Base-by-base conservation (phyloP, 2,329 filamentous ascomycete species). In the Ceratocystis harringtonii region DNA sequence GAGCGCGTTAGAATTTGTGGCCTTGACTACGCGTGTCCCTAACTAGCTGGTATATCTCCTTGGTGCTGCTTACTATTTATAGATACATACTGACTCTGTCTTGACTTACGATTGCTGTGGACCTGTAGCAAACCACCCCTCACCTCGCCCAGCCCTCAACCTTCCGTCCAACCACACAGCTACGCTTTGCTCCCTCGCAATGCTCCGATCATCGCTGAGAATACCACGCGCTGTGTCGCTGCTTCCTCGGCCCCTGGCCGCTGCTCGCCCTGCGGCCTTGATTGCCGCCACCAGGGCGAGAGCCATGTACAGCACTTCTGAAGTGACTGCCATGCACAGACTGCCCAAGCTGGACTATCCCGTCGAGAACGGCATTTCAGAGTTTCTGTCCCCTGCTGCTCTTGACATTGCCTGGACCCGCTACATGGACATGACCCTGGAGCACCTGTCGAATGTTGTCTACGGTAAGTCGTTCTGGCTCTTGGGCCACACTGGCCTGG, bases 371-470 rank as follows among this genome's bases (percentile, higher is more conserved):
- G 82, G 80, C 67, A 79, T 96, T 5, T 81, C 84, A n/a, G 83
- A 84, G 15, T 80, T 97, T 68, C 79, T 96, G 73, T 85, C 85
- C 36, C 74, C 80, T 1, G 78, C 81, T 62, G 89, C 83, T 65
- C 95, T 89, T 75, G 77, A 87, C 65, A 81, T 89, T 65, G 86
- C 91, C 62, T 99, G 90, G 86, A 86, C 81, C 43, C 80, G 91
- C 72, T 95, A 96, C 77, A 91, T 95, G 80, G 73, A 78, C 45
- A 76, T 87, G 69, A 80, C 92, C 71, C 75, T 92, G 63, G 79
- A 90, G 69, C 88, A 88, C 75, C 81, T 97, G 73, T 95, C 95
- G 75, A 76, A 79, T 66, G 75, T 88, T 71, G 87, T 84, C 68
- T 83, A 81, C 69, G 91, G 92, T 91, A 80, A 70, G 80, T 76